Evolutionary conservation across 257 asterid species (phyloP).

Genomic region (Solanum piurae): DNA sequence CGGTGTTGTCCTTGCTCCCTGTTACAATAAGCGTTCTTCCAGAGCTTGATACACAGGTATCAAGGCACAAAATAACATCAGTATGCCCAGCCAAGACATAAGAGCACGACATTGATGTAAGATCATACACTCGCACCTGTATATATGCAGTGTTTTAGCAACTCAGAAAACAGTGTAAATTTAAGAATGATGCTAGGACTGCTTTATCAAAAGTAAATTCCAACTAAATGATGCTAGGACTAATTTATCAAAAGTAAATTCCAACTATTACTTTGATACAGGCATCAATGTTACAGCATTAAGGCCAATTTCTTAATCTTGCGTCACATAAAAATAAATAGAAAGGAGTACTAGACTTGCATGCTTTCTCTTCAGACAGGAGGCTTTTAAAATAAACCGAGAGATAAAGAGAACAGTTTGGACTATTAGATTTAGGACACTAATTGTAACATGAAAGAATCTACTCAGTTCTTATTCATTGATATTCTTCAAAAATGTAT

Average conservation of each 20-base stretch:
- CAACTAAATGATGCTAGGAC: not conserved
- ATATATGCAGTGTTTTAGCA: not conserved
- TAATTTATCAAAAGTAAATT: not conserved
- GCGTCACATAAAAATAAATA: not conserved
- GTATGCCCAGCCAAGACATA: conserved; percentile 87
- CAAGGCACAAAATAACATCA: conserved; percentile 79
- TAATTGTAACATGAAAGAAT: not conserved
- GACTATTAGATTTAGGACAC: not conserved
- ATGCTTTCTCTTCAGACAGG: not conserved
- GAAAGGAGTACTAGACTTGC: not conserved
- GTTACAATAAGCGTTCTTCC: conserved; percentile 67
- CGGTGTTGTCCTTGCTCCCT: conserved; percentile 89
- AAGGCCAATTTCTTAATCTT: not conserved
- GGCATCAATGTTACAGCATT: not conserved
- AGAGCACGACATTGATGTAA: conserved; percentile 92
- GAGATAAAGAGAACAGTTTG: not conserved
- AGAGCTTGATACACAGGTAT: conserved; percentile 57
- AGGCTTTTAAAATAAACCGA: not conserved
- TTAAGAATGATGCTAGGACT: not conserved
- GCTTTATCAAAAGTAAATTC: not conserved
- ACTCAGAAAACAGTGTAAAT: not conserved
- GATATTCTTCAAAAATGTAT: not conserved
- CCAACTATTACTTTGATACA: not conserved
- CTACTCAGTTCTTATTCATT: not conserved
- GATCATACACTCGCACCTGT: conserved; percentile 92